Conservation (phyloP, 352 stramenopile genomes). For the Phytophthora palmivora region DNA sequence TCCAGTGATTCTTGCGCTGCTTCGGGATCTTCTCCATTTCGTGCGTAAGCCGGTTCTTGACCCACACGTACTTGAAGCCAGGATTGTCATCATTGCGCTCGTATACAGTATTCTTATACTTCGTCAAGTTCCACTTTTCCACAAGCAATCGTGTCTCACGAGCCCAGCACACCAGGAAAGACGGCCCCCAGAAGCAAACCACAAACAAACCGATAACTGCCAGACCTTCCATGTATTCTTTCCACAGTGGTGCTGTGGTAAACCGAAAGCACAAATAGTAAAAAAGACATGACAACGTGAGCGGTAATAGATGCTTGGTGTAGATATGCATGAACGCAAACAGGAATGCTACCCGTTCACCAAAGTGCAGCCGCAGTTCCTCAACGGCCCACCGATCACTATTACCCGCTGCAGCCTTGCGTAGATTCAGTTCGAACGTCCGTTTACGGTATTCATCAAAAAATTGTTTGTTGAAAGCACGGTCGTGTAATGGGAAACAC, state of each 20-base stretch:
- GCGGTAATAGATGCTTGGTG: conserved; percentile 83
- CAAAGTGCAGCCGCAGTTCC: conserved; percentile 87
- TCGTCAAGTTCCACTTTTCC: conserved; percentile 89
- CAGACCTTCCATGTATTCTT: conserved; percentile 77
- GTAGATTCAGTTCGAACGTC: conserved; percentile 77
- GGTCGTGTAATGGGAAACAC: conserved; percentile 87
- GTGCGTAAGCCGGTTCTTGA: conserved; percentile 86
- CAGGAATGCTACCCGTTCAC: conserved; percentile 88
- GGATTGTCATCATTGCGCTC: conserved; percentile 90
- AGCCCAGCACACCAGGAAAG: conserved; percentile 86
- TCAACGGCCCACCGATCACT: conserved; percentile 88
- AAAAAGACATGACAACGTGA: conserved; percentile 65
- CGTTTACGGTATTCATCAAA: conserved; percentile 88
- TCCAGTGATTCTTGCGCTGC: conserved; percentile 85
- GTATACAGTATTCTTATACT: conserved; percentile 91
- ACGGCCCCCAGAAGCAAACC: conserved; percentile 83
- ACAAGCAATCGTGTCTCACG: conserved; percentile 89
- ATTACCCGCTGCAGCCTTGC: conserved; percentile 77
- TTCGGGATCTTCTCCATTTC: conserved; percentile 91
- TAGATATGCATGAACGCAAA: conserved; percentile 93
- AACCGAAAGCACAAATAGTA: conserved; percentile 87
- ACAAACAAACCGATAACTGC: conserved; percentile 74
- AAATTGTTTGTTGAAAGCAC: conserved; percentile 88
- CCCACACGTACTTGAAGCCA: conserved; percentile 87
- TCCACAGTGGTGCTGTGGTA: conserved; percentile 58